Percentiles rank a stretch among this genome's conserved stretches.
Evolutionary conservation across 305 asterid genomes (phyloP).

Genomic region (Fraxinus velutina): DNA sequence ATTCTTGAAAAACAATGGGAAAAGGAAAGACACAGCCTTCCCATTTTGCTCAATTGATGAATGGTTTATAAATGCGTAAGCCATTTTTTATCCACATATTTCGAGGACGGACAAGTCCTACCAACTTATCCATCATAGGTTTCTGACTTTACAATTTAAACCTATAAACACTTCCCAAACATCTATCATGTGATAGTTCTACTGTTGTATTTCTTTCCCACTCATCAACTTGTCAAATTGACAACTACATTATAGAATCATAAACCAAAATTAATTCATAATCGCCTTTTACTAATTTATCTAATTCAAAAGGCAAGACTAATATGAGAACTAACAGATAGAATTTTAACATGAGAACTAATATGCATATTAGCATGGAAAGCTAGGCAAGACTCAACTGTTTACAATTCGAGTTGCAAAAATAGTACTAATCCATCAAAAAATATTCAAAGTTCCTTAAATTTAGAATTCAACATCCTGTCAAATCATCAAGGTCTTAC

Average conservation of each 20-base stretch:
- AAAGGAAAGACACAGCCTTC: neutral
- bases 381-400: no score
- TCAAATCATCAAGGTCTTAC: no score
- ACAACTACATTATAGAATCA: neutral
- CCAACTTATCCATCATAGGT: neutral
- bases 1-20: neutral
- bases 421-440: no score
- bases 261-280: neutral
- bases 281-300: neutral
- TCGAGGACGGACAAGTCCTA: neutral
- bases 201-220: neutral
- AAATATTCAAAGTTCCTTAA: no score
- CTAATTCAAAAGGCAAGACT: neutral
- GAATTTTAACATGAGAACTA: no score
- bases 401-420: no score
- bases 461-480: no score
- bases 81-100: neutral
- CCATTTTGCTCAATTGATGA: neutral
- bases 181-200: neutral
- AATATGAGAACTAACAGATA: slow-evolving; percentile 11
- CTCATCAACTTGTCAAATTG: neutral
- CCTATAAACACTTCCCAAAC: neutral
- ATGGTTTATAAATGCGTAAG: neutral
- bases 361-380: no score
- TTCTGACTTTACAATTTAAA: no score